Conservation (phyloP, 179 eudicot genomes). For the Silene noctiflora region DNA sequence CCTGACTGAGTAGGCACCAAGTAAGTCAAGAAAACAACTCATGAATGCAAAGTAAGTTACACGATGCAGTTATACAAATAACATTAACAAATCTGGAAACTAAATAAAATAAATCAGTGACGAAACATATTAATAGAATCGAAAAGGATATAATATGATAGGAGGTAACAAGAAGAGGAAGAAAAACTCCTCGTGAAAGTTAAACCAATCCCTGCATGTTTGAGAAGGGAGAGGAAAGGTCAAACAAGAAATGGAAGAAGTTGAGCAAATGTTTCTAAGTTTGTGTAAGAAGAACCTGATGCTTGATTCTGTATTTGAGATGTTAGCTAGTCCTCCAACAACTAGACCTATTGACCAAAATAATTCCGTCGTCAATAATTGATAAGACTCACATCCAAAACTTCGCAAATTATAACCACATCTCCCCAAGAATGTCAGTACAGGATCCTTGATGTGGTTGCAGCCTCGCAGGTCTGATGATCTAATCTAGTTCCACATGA, state of each 20-base stretch:
- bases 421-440: too few relatives aligned
- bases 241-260: neutral
- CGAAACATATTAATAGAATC: conserved; percentile 6
- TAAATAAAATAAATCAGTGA: neutral
- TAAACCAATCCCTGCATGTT: conserved; percentile 84
- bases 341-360: conserved; percentile 61
- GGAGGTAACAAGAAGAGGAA: conserved; percentile 96
- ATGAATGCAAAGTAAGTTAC: neutral
- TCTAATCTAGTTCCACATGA: too few relatives aligned
- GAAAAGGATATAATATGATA: conserved; percentile 92
- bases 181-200: conserved; percentile 99
- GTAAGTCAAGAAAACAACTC: conserved; percentile 54
- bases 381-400: neutral
- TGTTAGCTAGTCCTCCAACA: conserved; percentile 95
- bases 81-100: neutral
- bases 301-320: conserved; percentile 85
- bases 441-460: too few relatives aligned
- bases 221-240: conserved; percentile 9
- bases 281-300: conserved; percentile 55
- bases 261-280: neutral
- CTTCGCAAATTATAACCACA: too few relatives aligned
- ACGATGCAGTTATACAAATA: neutral
- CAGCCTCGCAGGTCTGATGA: too few relatives aligned
- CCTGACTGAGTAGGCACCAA: conserved; percentile 80
- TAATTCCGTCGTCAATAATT: conserved; percentile 1